Conservation (phyloP, 2,329 filamentous ascomycete genomes). For the Magnaporthiopsis poae region DNA sequence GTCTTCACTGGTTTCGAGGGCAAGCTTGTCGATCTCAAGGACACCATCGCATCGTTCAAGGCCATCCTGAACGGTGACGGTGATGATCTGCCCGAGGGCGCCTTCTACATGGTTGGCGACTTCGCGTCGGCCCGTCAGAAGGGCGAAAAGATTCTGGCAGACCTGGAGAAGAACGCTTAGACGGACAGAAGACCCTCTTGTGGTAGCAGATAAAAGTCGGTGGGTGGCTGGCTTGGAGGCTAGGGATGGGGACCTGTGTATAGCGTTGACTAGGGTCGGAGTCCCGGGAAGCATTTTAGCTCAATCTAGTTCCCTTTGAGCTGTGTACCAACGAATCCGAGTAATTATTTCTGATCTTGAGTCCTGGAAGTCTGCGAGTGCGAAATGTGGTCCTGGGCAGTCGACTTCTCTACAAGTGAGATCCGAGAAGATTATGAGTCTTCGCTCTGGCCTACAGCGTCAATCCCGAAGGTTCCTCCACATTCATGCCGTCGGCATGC, state of each 20-base stretch:
- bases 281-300: conserved; percentile 40
- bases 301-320: conserved; percentile 49
- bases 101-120: conserved; percentile 97
- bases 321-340: conserved; percentile 28
- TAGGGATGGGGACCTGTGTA: conserved; percentile 40
- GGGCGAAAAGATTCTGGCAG: conserved; percentile 99
- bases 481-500: too few species aligned
- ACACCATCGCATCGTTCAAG: conserved; percentile 97
- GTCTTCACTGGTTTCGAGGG: conserved; percentile 92
- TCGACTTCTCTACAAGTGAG: too few species aligned
- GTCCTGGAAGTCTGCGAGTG: too few species aligned
- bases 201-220: conserved; percentile 14
- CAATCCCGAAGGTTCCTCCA: too few species aligned
- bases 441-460: too few species aligned
- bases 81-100: conserved; percentile 89
- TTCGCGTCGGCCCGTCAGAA: conserved; percentile 85
- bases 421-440: too few species aligned
- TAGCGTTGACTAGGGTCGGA: conserved; percentile 40
- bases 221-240: conserved; percentile 17
- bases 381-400: too few species aligned
- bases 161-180: conserved; percentile 59
- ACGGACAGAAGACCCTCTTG: conserved; percentile 13
- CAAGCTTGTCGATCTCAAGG: conserved; percentile 94
- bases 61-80: conserved; percentile 88
- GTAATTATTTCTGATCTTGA: too few species aligned